Base-by-base conservation (phyloP, 768 basidiomycete species). In the Amanita rimosa region DNA sequence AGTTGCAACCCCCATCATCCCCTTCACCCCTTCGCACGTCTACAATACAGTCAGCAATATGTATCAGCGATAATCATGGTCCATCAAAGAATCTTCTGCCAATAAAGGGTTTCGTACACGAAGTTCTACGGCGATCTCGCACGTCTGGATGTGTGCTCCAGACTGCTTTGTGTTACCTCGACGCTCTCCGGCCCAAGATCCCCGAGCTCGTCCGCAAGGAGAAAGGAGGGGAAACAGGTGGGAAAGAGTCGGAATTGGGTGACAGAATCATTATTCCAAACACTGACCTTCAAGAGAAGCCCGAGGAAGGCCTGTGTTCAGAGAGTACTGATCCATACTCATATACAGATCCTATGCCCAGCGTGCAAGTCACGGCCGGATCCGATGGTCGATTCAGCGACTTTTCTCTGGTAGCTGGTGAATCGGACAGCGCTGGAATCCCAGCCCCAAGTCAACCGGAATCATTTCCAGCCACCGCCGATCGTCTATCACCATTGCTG, bases 131-230 rank as follows among this genome's bases (percentile, higher is more conserved):
- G 45, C 83, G 92, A 33, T 92, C 88, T 10, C 77, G 87, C 41
- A 93, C 90, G 0, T 85, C 87, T 4, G 85, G 83, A 37, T 78
- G 75, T 38, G 86, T 91, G 3, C 72, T 95, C 6, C 90, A 94
- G 60, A 86, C 89, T 0, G 91, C 92, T 0, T 66, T 91, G 0
- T 90, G 91, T 60, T 94, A 93, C 60, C 68, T 94, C 10, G 88
- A 91, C 62, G 88, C 85, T 3, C 74, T 90, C n/a, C 81, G 87
- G 4, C 60, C 68, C 22, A 82, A 77, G 60, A 66, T 93, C 10
- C 79, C 85, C 1, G 79, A 81, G 40, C 68, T 89, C 8, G 67
- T 77, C 42, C 64, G 55, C 0, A 65, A 70, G 54, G 81, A 84
- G 47, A 71, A 69, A 52, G 56, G 60, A 16, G 73, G 73, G 26